Evolutionary conservation across 2,329 filamentous ascomycete species (phyloP).

Genomic region (Xylogone sp.): DNA sequence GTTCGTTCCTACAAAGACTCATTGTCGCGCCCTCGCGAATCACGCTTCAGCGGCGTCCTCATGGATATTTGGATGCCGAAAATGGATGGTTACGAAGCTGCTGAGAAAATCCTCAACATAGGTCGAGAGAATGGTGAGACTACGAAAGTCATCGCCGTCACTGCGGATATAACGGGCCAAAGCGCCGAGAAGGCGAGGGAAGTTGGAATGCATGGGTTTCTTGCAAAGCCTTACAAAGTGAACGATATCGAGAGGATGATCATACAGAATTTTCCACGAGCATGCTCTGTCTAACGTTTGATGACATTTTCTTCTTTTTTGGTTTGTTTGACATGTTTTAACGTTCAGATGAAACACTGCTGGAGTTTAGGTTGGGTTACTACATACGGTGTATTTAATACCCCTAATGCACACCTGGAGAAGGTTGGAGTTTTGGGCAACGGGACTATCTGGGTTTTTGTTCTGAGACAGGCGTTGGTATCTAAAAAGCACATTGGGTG

Average conservation of each 20-base stretch:
- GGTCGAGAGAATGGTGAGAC: constrained; percentile 12
- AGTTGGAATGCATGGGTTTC: constrained; percentile 51
- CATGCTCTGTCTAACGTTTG: not conserved
- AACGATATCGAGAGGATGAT: constrained; percentile 50
- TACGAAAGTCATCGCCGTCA: constrained; percentile 45
- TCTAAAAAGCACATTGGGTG: not conserved
- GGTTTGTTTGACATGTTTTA: not conserved
- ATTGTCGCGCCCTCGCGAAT: constrained; percentile 23
- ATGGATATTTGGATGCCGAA: constrained; percentile 79
- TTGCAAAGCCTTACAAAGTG: constrained; percentile 53
- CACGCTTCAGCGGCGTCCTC: constrained; percentile 57
- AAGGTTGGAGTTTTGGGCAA: not conserved
- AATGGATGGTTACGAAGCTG: constrained; percentile 69
- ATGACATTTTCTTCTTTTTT: not conserved
- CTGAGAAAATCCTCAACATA: constrained; percentile 51
- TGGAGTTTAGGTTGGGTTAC: not conserved
- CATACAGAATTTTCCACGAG: constrained; percentile 20
- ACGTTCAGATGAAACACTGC: not conserved
- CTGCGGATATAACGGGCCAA: constrained; percentile 51
- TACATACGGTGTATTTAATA: not conserved
- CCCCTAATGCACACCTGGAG: not conserved
- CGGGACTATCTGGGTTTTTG: too few species aligned
- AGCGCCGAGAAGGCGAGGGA: constrained; percentile 43
- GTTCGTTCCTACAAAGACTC: constrained; percentile 55
- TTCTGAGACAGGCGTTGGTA: not conserved